phyloP scores from a whole-genome alignment of 169 alveolate species.

The Cryptosporidium sp. region DNA sequence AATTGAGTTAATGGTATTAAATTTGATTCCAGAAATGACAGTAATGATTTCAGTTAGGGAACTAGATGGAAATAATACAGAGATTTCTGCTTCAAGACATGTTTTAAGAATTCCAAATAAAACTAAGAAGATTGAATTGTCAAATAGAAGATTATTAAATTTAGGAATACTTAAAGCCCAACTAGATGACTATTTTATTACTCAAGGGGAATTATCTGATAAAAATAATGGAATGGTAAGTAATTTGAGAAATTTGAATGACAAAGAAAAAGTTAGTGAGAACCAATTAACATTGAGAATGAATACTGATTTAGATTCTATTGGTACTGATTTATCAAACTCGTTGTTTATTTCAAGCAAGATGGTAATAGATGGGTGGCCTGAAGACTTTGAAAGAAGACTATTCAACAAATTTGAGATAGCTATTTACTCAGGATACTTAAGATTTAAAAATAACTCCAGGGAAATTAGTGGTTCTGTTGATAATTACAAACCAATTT shows the following conservation, averaged over 20 bases:
- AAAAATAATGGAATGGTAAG: not conserved
- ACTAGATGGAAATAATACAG: not conserved
- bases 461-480: not conserved
- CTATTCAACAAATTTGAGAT: conserved; percentile 7
- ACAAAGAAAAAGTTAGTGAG: not conserved
- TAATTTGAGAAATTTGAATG: not conserved
- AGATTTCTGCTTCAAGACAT: conserved; percentile 19
- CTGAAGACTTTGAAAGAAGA: conserved; percentile 58
- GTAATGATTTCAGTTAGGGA: conserved; percentile 12
- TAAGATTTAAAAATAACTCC: not conserved
- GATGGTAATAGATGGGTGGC: conserved; percentile 40
- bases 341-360: conserved; percentile 40
- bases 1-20: conserved; percentile 25
- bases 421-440: conserved; percentile 21
- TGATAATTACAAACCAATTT: conserved; percentile 19
- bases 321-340: conserved; percentile 22
- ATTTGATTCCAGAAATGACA: conserved; percentile 64
- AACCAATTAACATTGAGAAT: not conserved
- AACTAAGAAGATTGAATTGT: not conserved
- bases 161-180: not conserved
- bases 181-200: not conserved
- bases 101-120: conserved; percentile 41
- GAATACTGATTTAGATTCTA: not conserved
- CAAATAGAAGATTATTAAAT: not conserved
- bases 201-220: not conserved